These are phyloP conservation scores for Penicillium sp. DNA, from an alignment of 2,329 filamentous ascomycete species.

Conservation along the genomic window DNA sequence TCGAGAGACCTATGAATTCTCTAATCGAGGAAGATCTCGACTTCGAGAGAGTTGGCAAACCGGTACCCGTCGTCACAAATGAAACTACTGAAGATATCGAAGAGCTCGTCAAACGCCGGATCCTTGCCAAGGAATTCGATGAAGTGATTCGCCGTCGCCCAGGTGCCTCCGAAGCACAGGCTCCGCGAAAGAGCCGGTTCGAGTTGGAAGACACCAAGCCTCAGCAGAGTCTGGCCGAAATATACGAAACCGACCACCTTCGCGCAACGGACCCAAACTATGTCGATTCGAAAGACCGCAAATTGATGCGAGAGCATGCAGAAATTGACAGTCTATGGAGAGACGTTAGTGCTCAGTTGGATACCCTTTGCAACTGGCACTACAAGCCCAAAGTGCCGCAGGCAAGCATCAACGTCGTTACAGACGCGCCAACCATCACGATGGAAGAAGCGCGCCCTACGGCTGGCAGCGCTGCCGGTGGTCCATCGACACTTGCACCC, in stretches of 20 bases:
- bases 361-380: constrained; percentile 87
- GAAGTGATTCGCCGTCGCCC: constrained; percentile 80
- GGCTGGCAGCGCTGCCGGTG: constrained; percentile 60
- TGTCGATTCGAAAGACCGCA: constrained; percentile 76
- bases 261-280: constrained; percentile 73
- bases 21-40: constrained; percentile 91
- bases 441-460: constrained; percentile 95
- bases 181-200: constrained; percentile 65
- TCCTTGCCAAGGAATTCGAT: constrained; percentile 85
- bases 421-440: constrained; percentile 82
- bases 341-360: constrained; percentile 72
- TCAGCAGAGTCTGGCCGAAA: constrained; percentile 80
- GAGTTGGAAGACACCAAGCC: constrained; percentile 83
- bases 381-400: constrained; percentile 86
- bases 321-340: constrained; percentile 82
- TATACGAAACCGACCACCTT: constrained; percentile 91
- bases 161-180: constrained; percentile 61
- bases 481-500: constrained; percentile 71
- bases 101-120: constrained; percentile 87
- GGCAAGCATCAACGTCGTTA: constrained; percentile 76
- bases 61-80: constrained; percentile 86
- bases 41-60: constrained; percentile 92
- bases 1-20: constrained; percentile 81
- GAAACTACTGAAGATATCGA: constrained; percentile 90
- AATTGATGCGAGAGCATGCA: constrained; percentile 72